Conservation (phyloP, 129 eudicot species). For the Tanacetum coccineum region DNA sequence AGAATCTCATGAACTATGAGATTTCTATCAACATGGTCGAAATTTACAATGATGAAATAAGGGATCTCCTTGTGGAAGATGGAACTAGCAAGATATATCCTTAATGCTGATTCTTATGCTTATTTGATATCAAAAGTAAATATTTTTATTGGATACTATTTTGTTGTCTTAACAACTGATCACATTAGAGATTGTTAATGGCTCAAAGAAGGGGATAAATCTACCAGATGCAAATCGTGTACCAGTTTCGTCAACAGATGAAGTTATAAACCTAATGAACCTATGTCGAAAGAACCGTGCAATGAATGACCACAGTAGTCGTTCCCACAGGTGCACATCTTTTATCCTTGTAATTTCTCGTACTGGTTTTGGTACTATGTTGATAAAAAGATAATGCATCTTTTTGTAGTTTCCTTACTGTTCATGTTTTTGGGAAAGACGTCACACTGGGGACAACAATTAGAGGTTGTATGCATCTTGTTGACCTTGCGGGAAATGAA, state of each 20-base stretch:
- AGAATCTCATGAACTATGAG: slow-evolving; percentile 46
- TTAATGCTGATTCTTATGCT: slow-evolving; percentile 18
- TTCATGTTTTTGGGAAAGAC: slow-evolving; percentile 68
- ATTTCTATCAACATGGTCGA: slow-evolving; percentile 76
- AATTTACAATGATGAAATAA: slow-evolving; percentile 76
- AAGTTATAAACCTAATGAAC: slow-evolving; percentile 58
- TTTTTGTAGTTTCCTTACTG: slow-evolving; percentile 72
- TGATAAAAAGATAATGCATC: not conserved
- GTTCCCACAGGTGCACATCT: slow-evolving; percentile 63
- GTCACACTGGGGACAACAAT: slow-evolving; percentile 45
- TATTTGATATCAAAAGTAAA: slow-evolving; percentile 19
- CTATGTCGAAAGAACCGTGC: slow-evolving; percentile 68
- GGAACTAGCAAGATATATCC: slow-evolving; percentile 73
- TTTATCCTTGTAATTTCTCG: not conserved
- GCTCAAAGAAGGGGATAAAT: slow-evolving; percentile 57
- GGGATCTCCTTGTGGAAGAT: slow-evolving; percentile 78
- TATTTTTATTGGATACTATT: not conserved
- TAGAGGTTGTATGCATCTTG: slow-evolving; percentile 80
- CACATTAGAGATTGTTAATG: slow-evolving; percentile 67
- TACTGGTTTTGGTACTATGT: not conserved
- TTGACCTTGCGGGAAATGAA: slow-evolving; percentile 84
- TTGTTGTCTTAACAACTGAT: slow-evolving; percentile 43
- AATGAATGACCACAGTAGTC: slow-evolving; percentile 65
- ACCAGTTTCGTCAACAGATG: slow-evolving; percentile 68
- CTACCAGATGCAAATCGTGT: slow-evolving; percentile 79